These are phyloP conservation scores for Lipomyces mesembrius DNA, from an alignment of 805 yeast genomes.

Conservation along the genomic window DNA sequence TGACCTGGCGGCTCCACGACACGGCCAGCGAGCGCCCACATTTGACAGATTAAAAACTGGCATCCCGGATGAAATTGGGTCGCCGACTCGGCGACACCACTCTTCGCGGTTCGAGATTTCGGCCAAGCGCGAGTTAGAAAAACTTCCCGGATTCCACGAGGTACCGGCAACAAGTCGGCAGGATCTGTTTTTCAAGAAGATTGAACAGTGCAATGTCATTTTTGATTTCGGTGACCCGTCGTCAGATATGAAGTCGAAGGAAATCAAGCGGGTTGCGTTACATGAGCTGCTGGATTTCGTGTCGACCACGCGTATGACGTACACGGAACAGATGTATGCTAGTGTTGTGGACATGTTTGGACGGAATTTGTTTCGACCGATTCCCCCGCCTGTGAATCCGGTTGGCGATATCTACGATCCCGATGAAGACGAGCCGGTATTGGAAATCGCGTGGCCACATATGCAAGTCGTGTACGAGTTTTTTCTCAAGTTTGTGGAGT, in stretches of 20 bases:
- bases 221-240: conserved; percentile 95
- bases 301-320: conserved; percentile 77
- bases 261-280: conserved; percentile 81
- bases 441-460: conserved; percentile 97
- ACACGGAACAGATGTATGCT: conserved; percentile 87
- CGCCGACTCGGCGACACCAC: conserved; percentile 87
- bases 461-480: conserved; percentile 97
- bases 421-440: conserved; percentile 97
- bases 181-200: conserved; percentile 79
- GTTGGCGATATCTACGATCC: conserved; percentile 96
- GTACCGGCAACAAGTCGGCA: conserved; percentile 81
- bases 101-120: conserved; percentile 89
- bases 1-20: conserved; percentile 42
- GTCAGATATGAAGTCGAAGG: conserved; percentile 89
- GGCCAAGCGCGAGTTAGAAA: conserved; percentile 64
- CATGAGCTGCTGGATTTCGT: conserved; percentile 90
- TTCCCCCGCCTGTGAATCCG: conserved; percentile 98
- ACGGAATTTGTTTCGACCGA: conserved; percentile 87
- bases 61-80: conserved; percentile 73
- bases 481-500: conserved; percentile 87
- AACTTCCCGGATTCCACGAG: conserved; percentile 85
- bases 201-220: conserved; percentile 92
- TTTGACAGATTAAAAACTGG: conserved; percentile 61
- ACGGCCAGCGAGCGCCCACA: conserved; percentile 47
- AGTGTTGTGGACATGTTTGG: conserved; percentile 90